phyloP scores from a whole-genome alignment of 1,139 yeast genomes.

The Protomyces inundatus region DNA sequence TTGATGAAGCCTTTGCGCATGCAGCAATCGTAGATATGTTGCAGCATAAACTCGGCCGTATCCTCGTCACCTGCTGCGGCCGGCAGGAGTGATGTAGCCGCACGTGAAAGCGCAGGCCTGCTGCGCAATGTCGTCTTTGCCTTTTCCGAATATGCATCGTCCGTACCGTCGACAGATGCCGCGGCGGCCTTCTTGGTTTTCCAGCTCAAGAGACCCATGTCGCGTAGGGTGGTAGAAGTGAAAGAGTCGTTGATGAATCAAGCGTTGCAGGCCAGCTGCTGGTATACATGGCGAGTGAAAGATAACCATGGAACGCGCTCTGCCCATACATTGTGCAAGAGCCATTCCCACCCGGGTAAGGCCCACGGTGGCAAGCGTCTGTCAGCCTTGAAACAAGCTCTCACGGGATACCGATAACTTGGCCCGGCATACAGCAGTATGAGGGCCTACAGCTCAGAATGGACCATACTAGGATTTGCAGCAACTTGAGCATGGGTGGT shows the following conservation, averaged over 20 bases:
- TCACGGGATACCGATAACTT: too few species aligned
- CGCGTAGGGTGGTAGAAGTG: not conserved
- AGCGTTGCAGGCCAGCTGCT: too few species aligned
- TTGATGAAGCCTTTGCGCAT: not conserved
- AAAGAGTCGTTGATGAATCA: too few species aligned
- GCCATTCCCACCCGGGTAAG: not conserved
- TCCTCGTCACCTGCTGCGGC: not conserved
- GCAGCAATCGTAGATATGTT: constrained; percentile 1
- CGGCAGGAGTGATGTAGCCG: not conserved
- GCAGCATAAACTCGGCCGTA: not conserved
- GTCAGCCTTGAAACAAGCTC: too few species aligned
- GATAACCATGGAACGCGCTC: not conserved
- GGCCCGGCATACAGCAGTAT: too few species aligned
- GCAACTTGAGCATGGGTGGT: too few species aligned
- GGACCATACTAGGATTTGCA: too few species aligned
- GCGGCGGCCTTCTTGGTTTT: not conserved
- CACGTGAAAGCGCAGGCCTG: not conserved
- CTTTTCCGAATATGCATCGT: not conserved
- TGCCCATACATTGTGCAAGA: not conserved
- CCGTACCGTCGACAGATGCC: not conserved
- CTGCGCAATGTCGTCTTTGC: not conserved
- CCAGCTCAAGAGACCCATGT: not conserved
- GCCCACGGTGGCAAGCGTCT: too few species aligned
- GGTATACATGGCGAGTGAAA: not conserved
- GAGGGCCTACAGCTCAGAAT: too few species aligned